Evolutionary conservation across 2,329 filamentous ascomycete species (phyloP).

Genomic region (Colletotrichum brevisporum): DNA sequence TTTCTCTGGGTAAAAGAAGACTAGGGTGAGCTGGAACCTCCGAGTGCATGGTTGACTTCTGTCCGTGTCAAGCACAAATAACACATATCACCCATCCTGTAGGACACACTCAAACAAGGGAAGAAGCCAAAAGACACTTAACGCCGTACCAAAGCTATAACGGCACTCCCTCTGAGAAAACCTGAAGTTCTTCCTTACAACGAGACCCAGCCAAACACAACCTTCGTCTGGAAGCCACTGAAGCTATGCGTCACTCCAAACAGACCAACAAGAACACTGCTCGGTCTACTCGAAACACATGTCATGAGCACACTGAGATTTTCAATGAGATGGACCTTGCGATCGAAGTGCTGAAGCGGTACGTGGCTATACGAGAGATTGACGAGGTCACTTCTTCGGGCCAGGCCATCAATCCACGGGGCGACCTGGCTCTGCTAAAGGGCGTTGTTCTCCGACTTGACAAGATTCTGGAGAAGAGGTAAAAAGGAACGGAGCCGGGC

Average conservation of each 20-base stretch:
- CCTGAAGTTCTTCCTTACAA: not conserved
- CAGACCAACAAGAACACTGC: not conserved
- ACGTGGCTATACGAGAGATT: not conserved
- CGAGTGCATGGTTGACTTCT: too few relatives aligned
- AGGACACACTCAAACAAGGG: too few relatives aligned
- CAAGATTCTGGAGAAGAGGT: not conserved
- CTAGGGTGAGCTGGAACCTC: too few relatives aligned
- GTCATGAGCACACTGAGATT: not conserved
- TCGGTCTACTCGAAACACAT: not conserved
- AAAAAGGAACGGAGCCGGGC: too few relatives aligned
- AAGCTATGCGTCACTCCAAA: not conserved
- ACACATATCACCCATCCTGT: too few relatives aligned
- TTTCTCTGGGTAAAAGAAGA: too few relatives aligned
- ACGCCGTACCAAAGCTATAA: too few relatives aligned
- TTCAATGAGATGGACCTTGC: not conserved
- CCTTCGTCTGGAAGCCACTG: not conserved
- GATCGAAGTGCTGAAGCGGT: not conserved
- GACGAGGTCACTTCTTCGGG: not conserved
- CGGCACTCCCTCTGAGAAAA: too few relatives aligned
- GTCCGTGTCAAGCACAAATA: too few relatives aligned
- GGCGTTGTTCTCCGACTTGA: not conserved
- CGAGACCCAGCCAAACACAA: not conserved
- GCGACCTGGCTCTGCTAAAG: not conserved
- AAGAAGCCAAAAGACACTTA: too few relatives aligned
- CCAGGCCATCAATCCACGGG: not conserved